Percentiles rank a stretch among this genome's conserved stretches.
phyloP scores from a whole-genome alignment of 1,284 basidiomycete species.

The Hemileia vastatrix region DNA sequence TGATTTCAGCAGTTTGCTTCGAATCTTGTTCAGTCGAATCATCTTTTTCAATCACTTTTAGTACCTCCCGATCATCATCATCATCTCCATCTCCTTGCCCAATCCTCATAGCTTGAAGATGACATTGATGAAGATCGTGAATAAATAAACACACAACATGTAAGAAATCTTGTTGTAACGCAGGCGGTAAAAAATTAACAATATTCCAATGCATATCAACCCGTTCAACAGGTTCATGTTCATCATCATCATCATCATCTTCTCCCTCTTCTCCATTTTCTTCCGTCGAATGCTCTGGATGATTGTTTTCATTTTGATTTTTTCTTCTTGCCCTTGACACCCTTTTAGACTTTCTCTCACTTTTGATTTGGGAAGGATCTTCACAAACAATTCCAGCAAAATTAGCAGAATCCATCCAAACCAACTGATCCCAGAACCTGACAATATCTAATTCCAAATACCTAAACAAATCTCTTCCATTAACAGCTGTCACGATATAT shows the following conservation, averaged over 20 bases:
- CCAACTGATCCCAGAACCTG: constrained; percentile 83
- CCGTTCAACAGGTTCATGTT: constrained; percentile 27
- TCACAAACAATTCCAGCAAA: constrained; percentile 80
- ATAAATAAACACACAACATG: constrained; percentile 71
- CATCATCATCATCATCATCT: not conserved
- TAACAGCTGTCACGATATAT: constrained; percentile 83
- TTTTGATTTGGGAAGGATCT: no score
- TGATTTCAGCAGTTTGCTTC: constrained; percentile 51
- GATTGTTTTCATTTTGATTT: no score
- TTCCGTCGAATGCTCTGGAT: constrained; percentile 39
- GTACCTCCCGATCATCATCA: constrained; percentile 55
- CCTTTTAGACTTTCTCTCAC: no score
- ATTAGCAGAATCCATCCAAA: constrained; percentile 95
- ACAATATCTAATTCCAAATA: constrained; percentile 80
- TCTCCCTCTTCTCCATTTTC: constrained; percentile 32
- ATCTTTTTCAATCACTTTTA: constrained; percentile 63
- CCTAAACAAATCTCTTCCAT: constrained; percentile 88
- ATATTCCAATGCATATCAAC: constrained; percentile 96
- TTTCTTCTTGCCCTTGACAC: no score
- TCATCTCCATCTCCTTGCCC: no score
- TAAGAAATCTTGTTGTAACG: constrained; percentile 70
- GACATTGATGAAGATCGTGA: constrained; percentile 65
- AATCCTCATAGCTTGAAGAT: constrained; percentile 51
- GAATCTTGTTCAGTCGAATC: constrained; percentile 53
- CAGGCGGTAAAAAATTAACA: constrained; percentile 73